Conservation (phyloP, 441 rosid species). For the Populus hybrid region DNA sequence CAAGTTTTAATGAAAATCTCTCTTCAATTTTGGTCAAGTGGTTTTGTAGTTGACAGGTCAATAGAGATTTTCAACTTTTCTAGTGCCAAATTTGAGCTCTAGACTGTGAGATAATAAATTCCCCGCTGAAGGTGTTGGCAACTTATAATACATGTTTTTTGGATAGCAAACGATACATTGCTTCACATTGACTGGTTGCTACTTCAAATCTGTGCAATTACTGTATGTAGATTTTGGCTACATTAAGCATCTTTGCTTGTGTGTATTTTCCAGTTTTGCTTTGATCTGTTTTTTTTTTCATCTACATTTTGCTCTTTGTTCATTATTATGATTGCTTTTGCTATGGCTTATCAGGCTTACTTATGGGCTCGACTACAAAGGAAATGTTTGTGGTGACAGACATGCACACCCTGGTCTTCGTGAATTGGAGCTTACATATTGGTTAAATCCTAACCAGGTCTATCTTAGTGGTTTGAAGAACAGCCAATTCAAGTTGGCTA, state of each 20-base stretch:
- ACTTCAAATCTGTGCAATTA: not conserved
- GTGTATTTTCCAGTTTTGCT: not conserved
- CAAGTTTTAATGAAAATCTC: not conserved
- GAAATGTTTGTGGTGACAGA: conserved; percentile 89
- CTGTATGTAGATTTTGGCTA: not conserved
- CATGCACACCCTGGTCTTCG: conserved; percentile 70
- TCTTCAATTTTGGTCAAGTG: not conserved
- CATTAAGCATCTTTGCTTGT: not conserved
- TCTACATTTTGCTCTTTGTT: not conserved
- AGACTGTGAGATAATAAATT: not conserved
- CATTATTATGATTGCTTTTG: conserved; percentile 11
- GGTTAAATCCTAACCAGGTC: conserved; percentile 94
- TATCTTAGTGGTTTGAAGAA: conserved; percentile 88
- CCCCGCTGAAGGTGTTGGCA: not conserved
- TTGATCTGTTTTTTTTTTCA: not conserved
- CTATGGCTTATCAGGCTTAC: conserved; percentile 61
- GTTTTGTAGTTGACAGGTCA: not conserved
- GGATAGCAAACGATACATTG: not conserved
- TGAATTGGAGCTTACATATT: conserved; percentile 79
- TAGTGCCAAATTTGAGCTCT: not conserved
- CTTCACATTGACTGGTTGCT: not conserved
- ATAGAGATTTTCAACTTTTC: not conserved
- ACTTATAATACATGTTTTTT: not conserved
- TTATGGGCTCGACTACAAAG: conserved; percentile 93
- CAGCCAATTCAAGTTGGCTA: conserved; percentile 59